Conservation (phyloP, 2,329 filamentous ascomycete species). For the Botrytis medusae region DNA sequence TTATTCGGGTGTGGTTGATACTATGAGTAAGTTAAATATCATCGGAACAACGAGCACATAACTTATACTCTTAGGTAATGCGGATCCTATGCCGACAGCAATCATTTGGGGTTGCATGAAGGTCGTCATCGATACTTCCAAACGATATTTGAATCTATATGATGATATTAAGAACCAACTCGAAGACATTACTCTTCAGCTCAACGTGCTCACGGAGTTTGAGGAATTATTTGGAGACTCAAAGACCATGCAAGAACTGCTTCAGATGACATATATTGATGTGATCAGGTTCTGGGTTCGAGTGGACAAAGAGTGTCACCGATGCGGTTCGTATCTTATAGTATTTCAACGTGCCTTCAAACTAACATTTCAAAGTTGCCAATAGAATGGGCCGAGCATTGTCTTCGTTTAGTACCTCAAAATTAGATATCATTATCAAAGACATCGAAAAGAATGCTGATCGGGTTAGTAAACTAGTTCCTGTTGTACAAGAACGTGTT, state of each 20-base stretch:
- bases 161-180: conserved; percentile 17
- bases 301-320: conserved; percentile 11
- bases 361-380: conserved; percentile 8
- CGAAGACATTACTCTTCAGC: conserved; percentile 4
- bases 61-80: conserved; percentile 4
- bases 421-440: conserved; percentile 8
- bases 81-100: conserved; percentile 19
- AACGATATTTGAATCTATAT: conserved; percentile 5
- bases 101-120: conserved; percentile 17
- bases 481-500: conserved; percentile 15
- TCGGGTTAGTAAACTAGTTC: conserved; percentile 7
- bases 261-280: conserved; percentile 10
- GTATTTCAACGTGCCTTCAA: neutral
- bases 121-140: conserved; percentile 4
- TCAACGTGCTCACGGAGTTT: conserved; percentile 17
- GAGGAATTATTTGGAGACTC: conserved; percentile 16
- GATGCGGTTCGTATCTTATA: conserved; percentile 1
- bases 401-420: conserved; percentile 11
- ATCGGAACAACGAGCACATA: neutral
- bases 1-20: conserved; percentile 15
- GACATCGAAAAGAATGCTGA: conserved; percentile 13
- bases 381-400: conserved; percentile 18
- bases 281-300: conserved; percentile 15
- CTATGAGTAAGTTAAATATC: neutral
- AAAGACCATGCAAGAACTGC: conserved; percentile 17